Evolutionary conservation across 805 yeast genomes (phyloP), one percentile per base, ranked within the genome.

Genomic region (Starmera pachycereana): DNA sequence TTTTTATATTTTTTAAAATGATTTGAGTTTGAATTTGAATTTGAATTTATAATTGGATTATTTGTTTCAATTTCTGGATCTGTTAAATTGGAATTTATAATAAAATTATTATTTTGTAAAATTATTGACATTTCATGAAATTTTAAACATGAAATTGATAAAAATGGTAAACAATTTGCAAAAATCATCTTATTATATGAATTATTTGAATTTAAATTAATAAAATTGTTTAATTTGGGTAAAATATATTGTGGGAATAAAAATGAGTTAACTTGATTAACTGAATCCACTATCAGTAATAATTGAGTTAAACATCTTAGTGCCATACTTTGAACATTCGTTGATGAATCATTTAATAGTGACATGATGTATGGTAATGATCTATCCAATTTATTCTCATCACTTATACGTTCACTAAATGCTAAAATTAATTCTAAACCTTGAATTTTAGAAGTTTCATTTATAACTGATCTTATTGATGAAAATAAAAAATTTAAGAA

Each of bases 301-400:
- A 92, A 58, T 32, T 85, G 89, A 0, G 94, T 76, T 36, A 85
- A 53, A 2, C 79, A 63, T 36, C 74, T 65, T 8, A 92, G 50
- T 0, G 95, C 84, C 3, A 76, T 63, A 2, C 78, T 71, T 39
- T 81, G 83, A 4, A 87, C 92, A 36, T 69, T 72, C 1, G 76
- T 68, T 14, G 79, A 69, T 1, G 69, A 62, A 44, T 86, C 95
- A 38, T 83, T 87, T 12, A 89, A 57, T 39, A 87, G 65, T n/a
- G 76, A 63, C 18, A 85, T 71, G 19, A 92, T 57, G 53, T 81
- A 86, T 0, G 98, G 97, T 19, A 92, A 58, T 29, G 87, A 76
- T 35, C 97, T 62, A 56, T 92, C 97, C 32, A 92, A 63, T 54
- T 88, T 90, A 12, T 78, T 79, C 41, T 84, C 95, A 54, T 92